These are phyloP conservation scores for Magnusiomyces suaveolens DNA, from an alignment of 1,139 yeast species.

Conservation along the genomic window DNA sequence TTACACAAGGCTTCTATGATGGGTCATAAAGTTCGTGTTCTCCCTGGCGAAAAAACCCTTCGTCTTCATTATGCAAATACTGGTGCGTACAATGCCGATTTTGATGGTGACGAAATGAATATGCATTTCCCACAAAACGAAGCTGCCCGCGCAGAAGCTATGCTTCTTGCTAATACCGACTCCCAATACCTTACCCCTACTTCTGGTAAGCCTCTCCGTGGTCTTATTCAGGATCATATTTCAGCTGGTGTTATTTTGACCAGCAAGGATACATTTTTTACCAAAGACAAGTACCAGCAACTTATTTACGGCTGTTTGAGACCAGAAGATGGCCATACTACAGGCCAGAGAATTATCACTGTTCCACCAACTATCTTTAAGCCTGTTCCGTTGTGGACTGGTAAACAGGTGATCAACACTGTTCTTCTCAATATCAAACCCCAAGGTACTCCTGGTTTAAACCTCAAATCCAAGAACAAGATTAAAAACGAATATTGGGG, in stretches of 20 bases:
- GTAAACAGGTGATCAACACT: conserved; percentile 94
- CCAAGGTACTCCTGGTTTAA: conserved; percentile 78
- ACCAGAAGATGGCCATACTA: conserved; percentile 97
- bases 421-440: conserved; percentile 77
- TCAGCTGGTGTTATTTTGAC: conserved; percentile 99
- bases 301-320: conserved; percentile 87
- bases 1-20: conserved; percentile 99
- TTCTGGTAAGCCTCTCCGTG: conserved; percentile 96
- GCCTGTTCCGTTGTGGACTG: conserved; percentile 95
- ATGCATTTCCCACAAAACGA: conserved; percentile 99
- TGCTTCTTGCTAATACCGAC: conserved; percentile 90
- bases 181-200: conserved; percentile 97
- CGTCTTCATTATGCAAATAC: conserved; percentile 97
- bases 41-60: conserved; percentile 94
- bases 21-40: conserved; percentile 96
- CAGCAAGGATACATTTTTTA: conserved; percentile 80
- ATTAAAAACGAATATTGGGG: conserved; percentile 96
- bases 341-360: conserved; percentile 55
- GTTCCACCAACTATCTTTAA: conserved; percentile 83
- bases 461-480: conserved; percentile 73
- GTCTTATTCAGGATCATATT: conserved; percentile 97
- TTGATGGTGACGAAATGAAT: conserved; percentile 99
- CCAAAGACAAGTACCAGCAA: conserved; percentile 88
- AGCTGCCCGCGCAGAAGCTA: conserved; percentile 94
- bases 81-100: conserved; percentile 98